Conservation (phyloP, 2,329 filamentous ascomycete genomes). For the Colletotrichum sp. region DNA sequence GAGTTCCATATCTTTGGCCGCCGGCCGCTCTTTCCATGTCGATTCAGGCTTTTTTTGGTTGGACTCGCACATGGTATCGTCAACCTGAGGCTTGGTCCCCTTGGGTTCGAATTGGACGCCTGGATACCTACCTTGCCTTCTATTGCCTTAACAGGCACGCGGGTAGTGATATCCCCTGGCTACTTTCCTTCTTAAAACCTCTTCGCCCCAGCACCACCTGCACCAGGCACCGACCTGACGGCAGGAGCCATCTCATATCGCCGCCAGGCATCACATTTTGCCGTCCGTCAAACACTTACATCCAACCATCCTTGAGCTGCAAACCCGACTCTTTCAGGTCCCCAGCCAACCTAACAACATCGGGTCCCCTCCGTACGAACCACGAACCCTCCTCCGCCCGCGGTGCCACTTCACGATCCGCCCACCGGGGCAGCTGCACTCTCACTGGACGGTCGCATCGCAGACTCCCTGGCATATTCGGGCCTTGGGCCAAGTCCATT, state of each 20-base stretch:
- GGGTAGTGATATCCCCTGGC: not conserved
- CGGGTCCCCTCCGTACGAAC: slow-evolving; percentile 2
- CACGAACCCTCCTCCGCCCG: slow-evolving; percentile 3
- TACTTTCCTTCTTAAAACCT: not conserved
- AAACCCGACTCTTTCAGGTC: not conserved
- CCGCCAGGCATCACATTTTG: not conserved
- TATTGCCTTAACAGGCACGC: not conserved
- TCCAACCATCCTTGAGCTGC: not conserved
- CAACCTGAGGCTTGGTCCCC: not conserved
- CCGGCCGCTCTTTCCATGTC: not conserved
- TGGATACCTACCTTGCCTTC: not conserved
- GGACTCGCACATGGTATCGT: not conserved
- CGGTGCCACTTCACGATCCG: slow-evolving; percentile 15
- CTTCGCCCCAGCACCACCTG: not conserved
- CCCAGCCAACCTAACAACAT: not conserved
- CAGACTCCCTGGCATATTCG: slow-evolving; percentile 9
- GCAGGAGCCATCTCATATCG: not conserved
- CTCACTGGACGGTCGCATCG: slow-evolving; percentile 11
- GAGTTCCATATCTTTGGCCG: not conserved
- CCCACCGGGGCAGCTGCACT: not conserved
- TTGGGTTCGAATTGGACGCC: not conserved
- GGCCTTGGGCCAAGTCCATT: slow-evolving; percentile 7
- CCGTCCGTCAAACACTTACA: not conserved
- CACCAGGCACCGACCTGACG: not conserved
- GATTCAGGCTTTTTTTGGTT: not conserved